These are phyloP conservation scores for Corynascus novoguineensis DNA, from an alignment of 495 filamentous ascomycete genomes.

Conservation along the genomic window DNA sequence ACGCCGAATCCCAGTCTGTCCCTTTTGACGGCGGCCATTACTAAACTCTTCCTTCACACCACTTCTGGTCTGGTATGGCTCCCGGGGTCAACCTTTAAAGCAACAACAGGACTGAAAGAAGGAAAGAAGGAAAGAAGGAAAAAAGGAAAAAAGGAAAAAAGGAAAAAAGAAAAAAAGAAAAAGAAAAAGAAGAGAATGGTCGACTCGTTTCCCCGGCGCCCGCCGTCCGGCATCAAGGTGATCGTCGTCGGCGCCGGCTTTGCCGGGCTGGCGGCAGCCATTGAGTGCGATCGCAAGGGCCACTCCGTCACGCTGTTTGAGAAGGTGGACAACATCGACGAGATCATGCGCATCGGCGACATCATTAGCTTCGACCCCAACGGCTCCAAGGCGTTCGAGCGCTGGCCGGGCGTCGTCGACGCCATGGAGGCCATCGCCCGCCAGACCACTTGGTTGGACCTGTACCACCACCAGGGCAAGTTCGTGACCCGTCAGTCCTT, in stretches of 20 bases:
- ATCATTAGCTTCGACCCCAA: constrained; percentile 52
- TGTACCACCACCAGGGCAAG: constrained; percentile 30
- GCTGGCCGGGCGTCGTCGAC: constrained; percentile 46
- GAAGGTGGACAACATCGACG: constrained; percentile 35
- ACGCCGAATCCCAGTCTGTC: not conserved
- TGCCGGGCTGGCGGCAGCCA: constrained; percentile 54
- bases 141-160: no score
- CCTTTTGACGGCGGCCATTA: no score
- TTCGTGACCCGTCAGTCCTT: constrained; percentile 32
- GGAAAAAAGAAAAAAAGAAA: no score
- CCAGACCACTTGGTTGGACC: constrained; percentile 33
- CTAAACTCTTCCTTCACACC: not conserved
- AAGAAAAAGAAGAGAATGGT: constrained; percentile 15
- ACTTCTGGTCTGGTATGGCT: not conserved
- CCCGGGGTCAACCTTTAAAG: no score
- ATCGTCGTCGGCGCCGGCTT: constrained; percentile 59
- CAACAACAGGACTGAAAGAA: not conserved
- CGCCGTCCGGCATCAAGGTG: constrained; percentile 48
- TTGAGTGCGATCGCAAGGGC: constrained; percentile 49
- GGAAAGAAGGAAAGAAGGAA: not conserved
- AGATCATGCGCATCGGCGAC: constrained; percentile 44
- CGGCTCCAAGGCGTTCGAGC: constrained; percentile 41
- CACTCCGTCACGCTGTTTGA: constrained; percentile 33
- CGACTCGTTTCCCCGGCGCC: constrained; percentile 21
- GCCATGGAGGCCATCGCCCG: constrained; percentile 47